Base-by-base conservation (phyloP, 768 basidiomycete genomes). In the Naganishia antarctica region DNA sequence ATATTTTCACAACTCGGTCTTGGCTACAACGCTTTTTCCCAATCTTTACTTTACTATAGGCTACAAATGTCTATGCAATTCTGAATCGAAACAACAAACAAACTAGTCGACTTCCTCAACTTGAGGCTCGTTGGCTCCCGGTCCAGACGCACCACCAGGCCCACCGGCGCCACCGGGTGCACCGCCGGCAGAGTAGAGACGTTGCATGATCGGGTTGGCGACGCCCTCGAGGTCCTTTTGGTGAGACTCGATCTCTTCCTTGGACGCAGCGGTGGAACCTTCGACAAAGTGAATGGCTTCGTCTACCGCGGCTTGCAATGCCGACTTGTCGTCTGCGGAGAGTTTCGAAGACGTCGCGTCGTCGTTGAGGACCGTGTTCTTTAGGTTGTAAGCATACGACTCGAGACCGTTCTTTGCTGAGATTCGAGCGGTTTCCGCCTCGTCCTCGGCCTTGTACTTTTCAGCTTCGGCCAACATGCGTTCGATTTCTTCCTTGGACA, bases 141-240 rank as follows among this genome's bases (percentile, higher is more conserved):
- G 71, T 29, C 71, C 76, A 45, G 73, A 71, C 18, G 71, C 78
- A 65, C 76, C 79, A 77, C 88, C 89, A 63, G 82, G 80, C 53
- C 80, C 78, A 37, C 81, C 85, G 68, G 87, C 85, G 49, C 84
- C 84, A n/a, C 53, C 53, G 12, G 53, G 53, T 18, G 53, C 53
- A 75, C 84, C 89, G 34, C 73, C 75, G 29, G 80, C 75, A 37
- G 79, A 72, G 77, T 94, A 93, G 28, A 93, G 83, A 60, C 64
- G 49, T 28, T 57, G 48, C 72, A 70, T 70, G 62, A 86, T 86
- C 12, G 86, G 86, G 78, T 80, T 84, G 71, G 91, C 89, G 70
- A 93, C 75, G 18, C 73, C 80, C 81, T 96, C 92, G 57, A 97
- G 82, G 80, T 96, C 92, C 82, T 93, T 93, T 78, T 93, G 91